A percentile compares a stretch with the other conserved stretches of the same genome.
phyloP scores from a whole-genome alignment of 78 protist species.

The Cyanophora paradoxa region DNA sequence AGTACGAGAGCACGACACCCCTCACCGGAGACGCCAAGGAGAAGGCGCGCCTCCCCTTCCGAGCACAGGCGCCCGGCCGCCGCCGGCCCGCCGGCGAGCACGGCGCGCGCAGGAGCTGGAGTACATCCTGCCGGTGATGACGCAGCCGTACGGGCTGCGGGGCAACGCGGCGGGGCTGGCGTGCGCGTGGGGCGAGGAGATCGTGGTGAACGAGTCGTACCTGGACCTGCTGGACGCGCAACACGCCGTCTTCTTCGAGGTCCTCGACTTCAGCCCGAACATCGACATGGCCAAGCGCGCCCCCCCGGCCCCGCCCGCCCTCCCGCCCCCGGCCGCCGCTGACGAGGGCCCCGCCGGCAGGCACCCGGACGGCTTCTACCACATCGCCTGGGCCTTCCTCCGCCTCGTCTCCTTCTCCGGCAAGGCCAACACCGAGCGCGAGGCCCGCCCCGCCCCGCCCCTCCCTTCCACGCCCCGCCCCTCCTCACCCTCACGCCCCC shows the following conservation, averaged over 20 bases:
- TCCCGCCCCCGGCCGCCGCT: neutral
- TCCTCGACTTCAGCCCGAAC: neutral
- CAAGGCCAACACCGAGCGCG: neutral
- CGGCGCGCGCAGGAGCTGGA: no score
- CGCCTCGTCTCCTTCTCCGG: neutral
- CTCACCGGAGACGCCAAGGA: no score
- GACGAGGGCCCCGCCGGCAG: neutral
- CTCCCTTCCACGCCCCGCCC: neutral
- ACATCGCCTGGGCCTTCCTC: neutral
- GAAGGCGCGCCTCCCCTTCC: no score
- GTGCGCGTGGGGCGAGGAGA: neutral
- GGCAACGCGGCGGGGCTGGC: neutral
- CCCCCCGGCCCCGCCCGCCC: neutral
- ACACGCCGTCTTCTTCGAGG: neutral
- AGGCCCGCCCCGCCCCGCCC: neutral
- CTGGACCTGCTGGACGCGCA: neutral
- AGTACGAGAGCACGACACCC: no score
- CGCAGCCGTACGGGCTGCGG: neutral
- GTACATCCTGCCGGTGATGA: constrained; percentile 4
- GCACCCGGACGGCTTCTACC: neutral
- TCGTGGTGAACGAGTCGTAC: neutral
- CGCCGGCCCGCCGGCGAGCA: no score
- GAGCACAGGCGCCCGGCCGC: no score
- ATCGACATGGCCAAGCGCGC: neutral
- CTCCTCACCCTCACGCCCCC: neutral